Base-by-base conservation (phyloP, 257 asterid species). In the Fraxinus americana region DNA sequence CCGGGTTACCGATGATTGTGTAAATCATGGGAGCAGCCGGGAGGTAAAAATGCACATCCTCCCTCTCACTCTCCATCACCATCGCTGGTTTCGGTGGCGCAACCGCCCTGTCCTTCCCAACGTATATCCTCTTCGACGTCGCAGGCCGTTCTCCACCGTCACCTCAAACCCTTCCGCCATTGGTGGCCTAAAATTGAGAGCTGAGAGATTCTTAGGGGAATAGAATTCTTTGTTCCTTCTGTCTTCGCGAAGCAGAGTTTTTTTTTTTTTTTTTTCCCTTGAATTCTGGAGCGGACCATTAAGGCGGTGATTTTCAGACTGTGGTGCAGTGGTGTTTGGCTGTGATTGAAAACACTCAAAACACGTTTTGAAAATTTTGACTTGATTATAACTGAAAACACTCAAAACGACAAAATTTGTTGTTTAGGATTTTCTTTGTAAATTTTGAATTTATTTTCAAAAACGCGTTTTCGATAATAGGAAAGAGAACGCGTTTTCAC, bases 151-250 rank as follows among this genome's bases (percentile, higher is more conserved):
- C 83, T 95, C 97, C 75, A 93, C 97, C 71, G 96, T 91, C 70
- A 85, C 89, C 79, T 85, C 91, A 85, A 95, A 95, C 75, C 90
- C 97, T 85, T 92, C 96, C 86, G 92, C 92, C 98, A 89, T 90
- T 41, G 4, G 39, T 63, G 61, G 41, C 14, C 8, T 6, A 21
- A 59, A 59, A 59, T 59, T 59, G 72, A 66, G 34, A 39, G 23
- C 38, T 67, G 45, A 36, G 70, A 73, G 75, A 30, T 25, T 77
- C 36, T 10, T 0, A 34, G 73, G 39, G 45, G 7, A 71, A 17
- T 30, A 38, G 36, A 71, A 30, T 71, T 71, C 5, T 32, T 71
- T 50, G 30, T 50, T 50, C 21, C 35, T 32, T 27, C 23, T 25
- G 35, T 68, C 32, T 67, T 35, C 67, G 13, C 19, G 50, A 38